These are phyloP conservation scores for Phylloporus rhodoxanthus DNA, from an alignment of 768 basidiomycete species.

Conservation along the genomic window DNA sequence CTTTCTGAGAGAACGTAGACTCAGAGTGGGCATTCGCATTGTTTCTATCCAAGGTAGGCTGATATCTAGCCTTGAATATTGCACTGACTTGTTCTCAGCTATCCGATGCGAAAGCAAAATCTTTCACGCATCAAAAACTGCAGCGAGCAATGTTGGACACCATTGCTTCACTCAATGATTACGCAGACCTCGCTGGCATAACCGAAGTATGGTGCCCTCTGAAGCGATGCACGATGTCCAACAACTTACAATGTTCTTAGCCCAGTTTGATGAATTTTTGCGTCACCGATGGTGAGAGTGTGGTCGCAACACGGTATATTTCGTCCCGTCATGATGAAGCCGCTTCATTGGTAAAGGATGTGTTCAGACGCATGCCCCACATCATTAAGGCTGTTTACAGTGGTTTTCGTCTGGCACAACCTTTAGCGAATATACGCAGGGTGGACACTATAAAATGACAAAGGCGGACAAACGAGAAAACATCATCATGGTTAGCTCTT, in stretches of 20 bases:
- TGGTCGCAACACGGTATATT: constrained; percentile 92
- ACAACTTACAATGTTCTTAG: constrained; percentile 30
- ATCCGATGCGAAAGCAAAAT: constrained; percentile 68
- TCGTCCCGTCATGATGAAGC: constrained; percentile 89
- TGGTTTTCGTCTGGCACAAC: constrained; percentile 96
- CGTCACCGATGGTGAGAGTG: constrained; percentile 90
- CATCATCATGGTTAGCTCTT: constrained; percentile 71
- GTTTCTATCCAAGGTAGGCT: constrained; percentile 70
- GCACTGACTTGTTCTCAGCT: constrained; percentile 43
- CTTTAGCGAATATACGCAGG: constrained; percentile 84
- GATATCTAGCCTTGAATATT: neutral
- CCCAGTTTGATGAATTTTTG: constrained; percentile 94
- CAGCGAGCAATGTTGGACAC: constrained; percentile 87
- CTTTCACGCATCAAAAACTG: constrained; percentile 66
- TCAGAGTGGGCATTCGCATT: constrained; percentile 97
- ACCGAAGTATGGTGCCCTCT: constrained; percentile 48
- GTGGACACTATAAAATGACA: constrained; percentile 91
- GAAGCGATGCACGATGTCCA: neutral
- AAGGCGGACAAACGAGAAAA: constrained; percentile 94
- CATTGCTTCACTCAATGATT: constrained; percentile 69
- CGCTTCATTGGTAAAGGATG: constrained; percentile 65
- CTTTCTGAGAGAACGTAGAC: constrained; percentile 41
- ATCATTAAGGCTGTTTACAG: constrained; percentile 31
- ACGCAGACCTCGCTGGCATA: constrained; percentile 66
- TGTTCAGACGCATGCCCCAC: constrained; percentile 1